Evolutionary conservation across 768 basidiomycete genomes (phyloP).

Genomic region (Mycena leptocephala): DNA sequence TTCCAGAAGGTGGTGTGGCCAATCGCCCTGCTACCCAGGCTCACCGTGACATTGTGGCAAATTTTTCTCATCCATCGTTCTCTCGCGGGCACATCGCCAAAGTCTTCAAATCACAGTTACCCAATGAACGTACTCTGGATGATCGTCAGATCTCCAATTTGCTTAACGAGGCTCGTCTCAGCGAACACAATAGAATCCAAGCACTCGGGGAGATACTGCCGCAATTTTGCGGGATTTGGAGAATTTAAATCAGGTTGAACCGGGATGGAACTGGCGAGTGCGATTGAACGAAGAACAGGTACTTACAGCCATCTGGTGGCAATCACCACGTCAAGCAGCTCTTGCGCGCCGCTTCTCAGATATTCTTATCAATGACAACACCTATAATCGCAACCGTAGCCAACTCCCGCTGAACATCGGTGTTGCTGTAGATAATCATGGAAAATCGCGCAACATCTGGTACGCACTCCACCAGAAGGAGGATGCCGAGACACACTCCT

Average conservation of each 20-base stretch:
- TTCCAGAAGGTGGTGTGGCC: background rate
- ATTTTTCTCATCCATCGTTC: background rate
- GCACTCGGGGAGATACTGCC: background rate
- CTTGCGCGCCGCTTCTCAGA: conserved; percentile 35
- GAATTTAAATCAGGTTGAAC: background rate
- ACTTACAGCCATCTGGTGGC: conserved; percentile 38
- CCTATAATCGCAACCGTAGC: conserved; percentile 41
- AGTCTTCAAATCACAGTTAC: background rate
- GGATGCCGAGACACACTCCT: conserved; percentile 15
- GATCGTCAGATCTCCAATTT: background rate
- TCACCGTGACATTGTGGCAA: background rate
- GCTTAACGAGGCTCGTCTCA: background rate
- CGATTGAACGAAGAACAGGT: background rate
- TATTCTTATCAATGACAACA: conserved; percentile 41
- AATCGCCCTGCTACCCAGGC: background rate
- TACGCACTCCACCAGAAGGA: conserved; percentile 39
- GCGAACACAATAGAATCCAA: background rate
- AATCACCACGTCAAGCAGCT: conserved; percentile 34
- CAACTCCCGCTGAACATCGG: conserved; percentile 42
- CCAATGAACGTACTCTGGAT: background rate
- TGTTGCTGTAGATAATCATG: conserved; percentile 38
- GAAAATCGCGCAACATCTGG: conserved; percentile 39
- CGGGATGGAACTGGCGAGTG: background rate
- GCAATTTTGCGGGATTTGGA: background rate
- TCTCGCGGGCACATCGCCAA: background rate